Evolutionary conservation across 2,329 filamentous ascomycete genomes (phyloP).

Genomic region (Colletotrichum sp.): DNA sequence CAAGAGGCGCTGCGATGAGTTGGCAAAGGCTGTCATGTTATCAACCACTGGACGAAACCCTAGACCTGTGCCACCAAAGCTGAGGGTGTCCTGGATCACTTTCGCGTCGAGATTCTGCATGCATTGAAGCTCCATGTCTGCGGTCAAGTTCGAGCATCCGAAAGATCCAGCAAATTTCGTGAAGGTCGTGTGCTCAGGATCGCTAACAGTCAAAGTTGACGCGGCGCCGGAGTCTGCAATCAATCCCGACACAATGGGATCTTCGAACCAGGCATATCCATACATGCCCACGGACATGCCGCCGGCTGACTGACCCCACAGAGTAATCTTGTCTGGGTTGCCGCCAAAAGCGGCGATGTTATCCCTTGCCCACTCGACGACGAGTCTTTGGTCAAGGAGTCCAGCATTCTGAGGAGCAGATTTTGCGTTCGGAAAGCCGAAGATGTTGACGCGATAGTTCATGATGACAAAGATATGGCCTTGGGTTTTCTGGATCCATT

Average conservation of each 20-base stretch:
- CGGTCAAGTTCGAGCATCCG: neutral
- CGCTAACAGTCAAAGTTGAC: neutral
- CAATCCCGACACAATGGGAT: neutral
- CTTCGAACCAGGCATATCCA: slow-evolving; percentile 2
- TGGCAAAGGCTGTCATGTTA: neutral
- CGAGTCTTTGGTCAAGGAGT: slow-evolving; percentile 35
- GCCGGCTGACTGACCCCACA: slow-evolving; percentile 16
- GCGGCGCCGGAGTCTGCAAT: slow-evolving; percentile 10
- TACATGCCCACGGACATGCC: slow-evolving; percentile 9
- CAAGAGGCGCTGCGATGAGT: neutral
- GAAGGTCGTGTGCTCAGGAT: neutral
- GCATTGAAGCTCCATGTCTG: neutral
- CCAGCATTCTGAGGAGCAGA: slow-evolving; percentile 31
- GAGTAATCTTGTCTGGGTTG: slow-evolving; percentile 23
- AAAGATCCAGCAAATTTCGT: neutral
- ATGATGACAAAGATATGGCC: slow-evolving; percentile 31
- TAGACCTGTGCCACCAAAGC: neutral
- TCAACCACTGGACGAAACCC: neutral
- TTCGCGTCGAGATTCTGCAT: neutral
- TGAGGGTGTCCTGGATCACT: neutral
- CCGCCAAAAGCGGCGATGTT: slow-evolving; percentile 40
- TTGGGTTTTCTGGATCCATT: slow-evolving; percentile 26
- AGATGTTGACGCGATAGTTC: slow-evolving; percentile 34
- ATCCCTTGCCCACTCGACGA: slow-evolving; percentile 36
- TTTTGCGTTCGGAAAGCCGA: slow-evolving; percentile 32